Percentiles rank a stretch among this genome's conserved stretches.
These are phyloP conservation scores for Cyberlindnera amylophila DNA, from an alignment of 805 yeast species.

Conservation along the genomic window DNA sequence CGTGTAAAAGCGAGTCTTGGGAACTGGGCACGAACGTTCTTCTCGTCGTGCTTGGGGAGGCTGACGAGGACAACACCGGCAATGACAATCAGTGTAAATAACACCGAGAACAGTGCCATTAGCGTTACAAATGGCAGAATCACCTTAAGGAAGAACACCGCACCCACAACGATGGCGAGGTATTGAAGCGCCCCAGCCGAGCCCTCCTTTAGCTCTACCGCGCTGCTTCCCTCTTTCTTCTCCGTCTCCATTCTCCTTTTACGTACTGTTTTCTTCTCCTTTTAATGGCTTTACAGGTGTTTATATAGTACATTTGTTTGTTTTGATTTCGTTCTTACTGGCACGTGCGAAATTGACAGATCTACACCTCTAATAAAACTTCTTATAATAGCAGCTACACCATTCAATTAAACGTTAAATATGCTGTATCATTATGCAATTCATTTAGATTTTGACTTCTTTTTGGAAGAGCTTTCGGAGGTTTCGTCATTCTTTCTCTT, in stretches of 20 bases:
- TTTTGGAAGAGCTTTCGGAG: neutral
- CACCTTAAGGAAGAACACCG: slow-evolving; percentile 8
- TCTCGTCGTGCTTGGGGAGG: slow-evolving; percentile 10
- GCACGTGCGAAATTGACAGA: slow-evolving; percentile 4
- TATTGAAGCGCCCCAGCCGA: neutral
- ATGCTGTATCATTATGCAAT: slow-evolving; percentile 4
- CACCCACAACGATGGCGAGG: slow-evolving; percentile 7
- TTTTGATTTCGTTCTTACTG: slow-evolving; percentile 4
- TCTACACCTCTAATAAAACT: too few species aligned
- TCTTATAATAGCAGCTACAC: neutral
- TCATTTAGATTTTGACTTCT: slow-evolving; percentile 3
- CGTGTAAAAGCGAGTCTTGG: slow-evolving; percentile 28
- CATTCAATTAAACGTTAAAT: too few species aligned
- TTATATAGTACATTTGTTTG: neutral
- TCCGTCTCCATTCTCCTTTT: too few species aligned
- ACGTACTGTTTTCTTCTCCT: too few species aligned
- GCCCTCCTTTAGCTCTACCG: neutral
- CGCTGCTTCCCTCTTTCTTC: too few species aligned
- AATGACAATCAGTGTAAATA: neutral
- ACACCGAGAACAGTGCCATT: slow-evolving; percentile 1
- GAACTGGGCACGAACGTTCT: slow-evolving; percentile 10
- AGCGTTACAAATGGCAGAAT: slow-evolving; percentile 9
- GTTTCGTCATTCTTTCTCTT: neutral
- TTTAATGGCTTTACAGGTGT: neutral
- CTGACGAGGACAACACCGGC: slow-evolving; percentile 3